Conservation (phyloP, 495 filamentous ascomycete genomes). For the Neurospora sp. region DNA sequence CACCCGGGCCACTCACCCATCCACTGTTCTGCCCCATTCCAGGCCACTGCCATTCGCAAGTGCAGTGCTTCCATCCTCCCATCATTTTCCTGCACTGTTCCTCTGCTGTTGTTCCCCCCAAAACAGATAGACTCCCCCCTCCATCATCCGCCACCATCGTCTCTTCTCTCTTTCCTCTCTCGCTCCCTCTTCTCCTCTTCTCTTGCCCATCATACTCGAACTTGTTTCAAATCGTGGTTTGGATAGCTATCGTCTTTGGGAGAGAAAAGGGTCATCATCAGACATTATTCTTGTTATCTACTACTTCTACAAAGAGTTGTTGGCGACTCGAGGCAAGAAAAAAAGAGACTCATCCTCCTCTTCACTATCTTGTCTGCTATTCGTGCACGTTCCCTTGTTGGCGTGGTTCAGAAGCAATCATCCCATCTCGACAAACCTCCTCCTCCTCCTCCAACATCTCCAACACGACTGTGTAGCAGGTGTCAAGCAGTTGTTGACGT, state of each 20-base stretch:
- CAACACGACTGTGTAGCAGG: not conserved
- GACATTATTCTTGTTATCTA: not conserved
- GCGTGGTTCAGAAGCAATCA: not conserved
- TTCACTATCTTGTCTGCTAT: slow-evolving; percentile 1
- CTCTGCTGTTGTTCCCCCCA: not conserved
- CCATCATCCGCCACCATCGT: slow-evolving; percentile 6
- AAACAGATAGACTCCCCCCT: not conserved
- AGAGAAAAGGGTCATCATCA: not conserved
- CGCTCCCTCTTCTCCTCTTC: not conserved
- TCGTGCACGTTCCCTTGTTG: not conserved
- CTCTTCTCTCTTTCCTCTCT: slow-evolving; percentile 1
- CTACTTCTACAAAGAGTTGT: not conserved
- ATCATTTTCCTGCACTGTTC: not conserved
- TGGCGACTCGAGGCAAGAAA: not conserved
- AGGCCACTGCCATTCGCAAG: not conserved
- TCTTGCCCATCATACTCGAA: not conserved
- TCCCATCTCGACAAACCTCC: not conserved
- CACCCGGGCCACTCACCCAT: not conserved
- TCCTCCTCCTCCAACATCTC: not conserved
- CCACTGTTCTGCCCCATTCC: not conserved
- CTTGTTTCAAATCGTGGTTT: not conserved
- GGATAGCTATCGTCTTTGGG: not conserved
- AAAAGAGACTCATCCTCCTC: slow-evolving; percentile 1
- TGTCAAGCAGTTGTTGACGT: not conserved
- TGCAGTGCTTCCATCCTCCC: not conserved